Base-by-base conservation (phyloP, 805 yeast species). In the Ogataea angusta region DNA sequence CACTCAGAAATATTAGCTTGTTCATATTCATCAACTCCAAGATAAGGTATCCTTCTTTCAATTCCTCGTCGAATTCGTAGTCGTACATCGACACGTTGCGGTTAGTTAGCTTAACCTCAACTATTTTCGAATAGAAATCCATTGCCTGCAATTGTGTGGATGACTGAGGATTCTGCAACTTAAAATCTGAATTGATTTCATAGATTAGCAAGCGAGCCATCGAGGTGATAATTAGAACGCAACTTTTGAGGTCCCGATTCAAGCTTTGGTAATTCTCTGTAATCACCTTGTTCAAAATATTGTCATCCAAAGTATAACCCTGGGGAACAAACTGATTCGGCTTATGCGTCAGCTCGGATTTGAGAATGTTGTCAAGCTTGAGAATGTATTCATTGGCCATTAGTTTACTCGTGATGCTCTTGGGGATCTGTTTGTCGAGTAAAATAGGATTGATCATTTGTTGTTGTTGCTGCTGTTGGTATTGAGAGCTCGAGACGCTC, bases 51-150 rank as follows among this genome's bases (percentile, higher is more conserved):
- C 91, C 93, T 40, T 68, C 72, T 17, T 68, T 68, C 6, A 68
- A 68, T 14, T 62, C 65, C 42, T 78, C 85, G 47, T 79, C 81
- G 60, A 85, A 84, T 57, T 84, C 91, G 60, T 81, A 83, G 60
- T 84, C 91, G 57, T 84, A 85, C 81, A 85, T 79, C 54, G 85
- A 85, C 40, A 84, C 77, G 48, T 76, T 67, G 31, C 67, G 63
- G 50, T 74, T 77, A 0, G 76, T 72, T 22, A 72, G 51, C 38
- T 64, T 70, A 26, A 75, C 69, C 19, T 71, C 71, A 25, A 62
- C 53, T 2, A 62, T 47, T 28, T 52, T 56, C 3, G 61, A 53
- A 40, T 59, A 63, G 38, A 62, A 62, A 30, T 57, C 73, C 44
- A 67, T 64, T 8, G 76, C 79, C n/a, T 73, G 70, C 9, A 64